These are phyloP conservation scores for Neurospora sublineolata DNA, from an alignment of 495 filamentous ascomycete species.

Conservation along the genomic window DNA sequence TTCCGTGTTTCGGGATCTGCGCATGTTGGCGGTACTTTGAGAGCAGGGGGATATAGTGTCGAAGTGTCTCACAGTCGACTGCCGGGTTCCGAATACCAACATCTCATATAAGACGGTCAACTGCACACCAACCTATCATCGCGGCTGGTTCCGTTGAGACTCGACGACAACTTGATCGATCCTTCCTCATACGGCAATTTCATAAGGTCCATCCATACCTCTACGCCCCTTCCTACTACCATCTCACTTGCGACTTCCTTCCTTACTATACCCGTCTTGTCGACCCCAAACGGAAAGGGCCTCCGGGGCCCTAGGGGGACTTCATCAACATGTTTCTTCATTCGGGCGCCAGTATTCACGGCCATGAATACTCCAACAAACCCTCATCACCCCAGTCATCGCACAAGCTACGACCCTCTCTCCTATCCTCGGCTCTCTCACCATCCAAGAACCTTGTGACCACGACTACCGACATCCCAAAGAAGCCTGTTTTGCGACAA, in stretches of 20 bases:
- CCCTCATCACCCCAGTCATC: slow-evolving; percentile 22
- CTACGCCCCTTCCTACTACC: background rate
- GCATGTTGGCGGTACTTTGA: background rate
- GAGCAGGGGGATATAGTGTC: background rate
- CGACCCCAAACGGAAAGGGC: background rate
- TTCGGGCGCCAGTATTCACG: slow-evolving; percentile 40
- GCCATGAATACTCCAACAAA: slow-evolving; percentile 42
- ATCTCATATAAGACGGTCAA: background rate
- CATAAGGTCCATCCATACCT: background rate
- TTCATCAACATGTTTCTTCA: slow-evolving; percentile 37
- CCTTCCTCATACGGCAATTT: background rate
- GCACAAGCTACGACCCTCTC: slow-evolving; percentile 26
- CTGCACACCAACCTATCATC: background rate
- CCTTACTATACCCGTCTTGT: background rate
- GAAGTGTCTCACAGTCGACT: background rate
- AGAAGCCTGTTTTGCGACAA: slow-evolving; percentile 13
- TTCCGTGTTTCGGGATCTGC: background rate
- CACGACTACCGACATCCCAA: slow-evolving; percentile 1
- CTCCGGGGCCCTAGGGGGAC: background rate
- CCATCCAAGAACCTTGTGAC: slow-evolving; percentile 14
- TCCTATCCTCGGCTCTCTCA: slow-evolving; percentile 34
- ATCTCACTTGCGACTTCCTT: background rate
- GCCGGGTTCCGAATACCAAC: background rate
- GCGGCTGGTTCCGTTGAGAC: background rate
- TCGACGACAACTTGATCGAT: background rate